These are phyloP conservation scores for Pleurotus citrinopileatus DNA, from an alignment of 768 basidiomycete genomes.

Conservation along the genomic window DNA sequence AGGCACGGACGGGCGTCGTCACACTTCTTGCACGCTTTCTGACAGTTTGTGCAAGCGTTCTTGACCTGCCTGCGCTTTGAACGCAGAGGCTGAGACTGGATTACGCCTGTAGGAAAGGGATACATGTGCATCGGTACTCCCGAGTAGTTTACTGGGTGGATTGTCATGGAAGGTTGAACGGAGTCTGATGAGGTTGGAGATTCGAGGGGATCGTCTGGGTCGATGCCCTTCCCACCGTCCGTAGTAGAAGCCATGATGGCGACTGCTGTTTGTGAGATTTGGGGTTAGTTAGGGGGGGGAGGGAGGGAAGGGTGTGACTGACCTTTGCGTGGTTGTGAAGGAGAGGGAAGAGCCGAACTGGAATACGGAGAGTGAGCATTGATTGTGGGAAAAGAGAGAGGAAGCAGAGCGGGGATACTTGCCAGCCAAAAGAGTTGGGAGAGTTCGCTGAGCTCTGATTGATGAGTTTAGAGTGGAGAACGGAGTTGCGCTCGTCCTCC, in stretches of 20 bases:
- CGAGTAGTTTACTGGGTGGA: conserved; percentile 49
- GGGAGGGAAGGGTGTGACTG: conserved; percentile 1
- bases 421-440: too few species aligned
- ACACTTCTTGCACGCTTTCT: conserved; percentile 90
- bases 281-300: conserved; percentile 18
- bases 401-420: conserved; percentile 1
- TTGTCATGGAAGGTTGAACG: conserved; percentile 28
- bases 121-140: conserved; percentile 69
- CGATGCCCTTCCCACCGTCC: conserved; percentile 24
- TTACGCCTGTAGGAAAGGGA: conserved; percentile 51
- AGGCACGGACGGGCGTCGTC: conserved; percentile 91
- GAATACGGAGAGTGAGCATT: background rate
- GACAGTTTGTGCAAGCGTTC: conserved; percentile 89
- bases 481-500: too few species aligned
- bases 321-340: background rate
- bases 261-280: too few species aligned
- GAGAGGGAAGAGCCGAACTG: background rate
- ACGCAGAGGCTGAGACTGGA: conserved; percentile 49
- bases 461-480: too few species aligned
- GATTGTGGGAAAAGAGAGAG: background rate
- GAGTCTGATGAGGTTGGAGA: conserved; percentile 31
- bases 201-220: conserved; percentile 32
- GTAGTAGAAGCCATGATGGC: conserved; percentile 34
- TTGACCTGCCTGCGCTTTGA: conserved; percentile 87
- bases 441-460: background rate